Evolutionary conservation across 1,284 basidiomycete species (phyloP).

Genomic region (Sanghuangporus weigelae): DNA sequence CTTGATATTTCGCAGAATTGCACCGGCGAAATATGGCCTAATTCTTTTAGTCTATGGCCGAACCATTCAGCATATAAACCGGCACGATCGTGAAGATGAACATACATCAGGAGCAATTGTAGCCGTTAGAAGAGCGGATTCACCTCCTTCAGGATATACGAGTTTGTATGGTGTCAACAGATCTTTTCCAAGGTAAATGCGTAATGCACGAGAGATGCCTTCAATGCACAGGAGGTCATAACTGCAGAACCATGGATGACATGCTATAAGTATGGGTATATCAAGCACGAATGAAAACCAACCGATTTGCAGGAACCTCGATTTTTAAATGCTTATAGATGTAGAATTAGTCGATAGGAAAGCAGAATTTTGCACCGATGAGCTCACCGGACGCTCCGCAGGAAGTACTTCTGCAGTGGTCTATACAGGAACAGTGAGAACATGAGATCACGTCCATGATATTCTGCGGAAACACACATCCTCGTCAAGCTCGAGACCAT

Average conservation of each 20-base stretch:
- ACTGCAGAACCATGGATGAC: constrained; percentile 43
- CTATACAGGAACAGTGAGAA: constrained; percentile 34
- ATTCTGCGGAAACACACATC: constrained; percentile 61
- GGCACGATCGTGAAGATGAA: constrained; percentile 11
- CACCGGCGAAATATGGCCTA: constrained; percentile 88
- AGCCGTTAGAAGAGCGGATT: constrained; percentile 61
- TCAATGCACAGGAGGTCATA: constrained; percentile 98
- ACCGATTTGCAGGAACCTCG: constrained; percentile 94
- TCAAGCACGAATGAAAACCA: not conserved
- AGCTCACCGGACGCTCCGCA: constrained; percentile 71
- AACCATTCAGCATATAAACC: not conserved
- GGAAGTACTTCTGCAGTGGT: constrained; percentile 88
- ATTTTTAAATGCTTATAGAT: constrained; percentile 87
- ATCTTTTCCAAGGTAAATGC: constrained; percentile 77
- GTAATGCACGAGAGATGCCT: constrained; percentile 86
- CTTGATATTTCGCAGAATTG: constrained; percentile 84
- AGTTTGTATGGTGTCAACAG: constrained; percentile 71
- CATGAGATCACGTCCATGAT: constrained; percentile 3
- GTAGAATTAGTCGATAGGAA: constrained; percentile 2
- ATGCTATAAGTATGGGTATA: constrained; percentile 21
- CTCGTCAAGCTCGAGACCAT: constrained; percentile 96
- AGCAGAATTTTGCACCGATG: not conserved
- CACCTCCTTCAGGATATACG: constrained; percentile 60
- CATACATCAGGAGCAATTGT: constrained; percentile 67
- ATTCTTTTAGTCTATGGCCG: constrained; percentile 65